Evolutionary conservation across 179 eudicot species (phyloP), one percentile per base, ranked within the genome.

Genomic region (Patellifolia procumbens): DNA sequence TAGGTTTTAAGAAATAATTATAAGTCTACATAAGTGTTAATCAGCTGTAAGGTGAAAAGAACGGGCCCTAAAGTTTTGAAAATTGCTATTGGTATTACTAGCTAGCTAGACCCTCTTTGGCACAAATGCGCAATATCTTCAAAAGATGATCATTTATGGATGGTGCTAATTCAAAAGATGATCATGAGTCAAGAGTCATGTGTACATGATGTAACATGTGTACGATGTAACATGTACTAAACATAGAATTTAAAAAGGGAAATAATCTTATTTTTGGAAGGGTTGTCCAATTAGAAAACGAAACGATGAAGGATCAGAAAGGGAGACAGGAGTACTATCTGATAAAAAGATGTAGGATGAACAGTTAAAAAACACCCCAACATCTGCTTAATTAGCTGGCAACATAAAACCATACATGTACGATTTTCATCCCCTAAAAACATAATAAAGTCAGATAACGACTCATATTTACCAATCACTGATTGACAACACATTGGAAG

Each of bases 401-500:
- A 70, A 49, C 60, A 31, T 70, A 15, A 49, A 19, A 64, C 48
- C 32, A 28, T 31, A 28, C 32, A 24, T 74, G 66, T 60, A 29
- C 35, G 45, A 39, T 7, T 39, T 39, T 10, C 45, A 39, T 39
- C 45, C 3, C 45, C 45, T 39, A 39, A 39, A 39, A 39, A 6
- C 45, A 39, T 39, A 39, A 39, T 39, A 39, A 39, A 39, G 45
- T 39, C 11, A 6, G 45, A 39, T 39, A 39, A 39, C 45, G 45
- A 39, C 51, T 39, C 35, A 31, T 66, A 35, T 51, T 24, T 1
- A 15, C 63, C 60, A 74, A 59, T 80, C 64, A 28, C 60, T 1
- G 31, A 3, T 78, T 74, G 87, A 86, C 89, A 86, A 78, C 84
- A 31, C 81, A 68, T 28, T 45, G 28, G 24, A 19, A 35, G 19